A percentile compares a stretch with the other conserved stretches of the same genome.
Conservation (phyloP, 257 asterid species). For the Jasminum sambac region DNA sequence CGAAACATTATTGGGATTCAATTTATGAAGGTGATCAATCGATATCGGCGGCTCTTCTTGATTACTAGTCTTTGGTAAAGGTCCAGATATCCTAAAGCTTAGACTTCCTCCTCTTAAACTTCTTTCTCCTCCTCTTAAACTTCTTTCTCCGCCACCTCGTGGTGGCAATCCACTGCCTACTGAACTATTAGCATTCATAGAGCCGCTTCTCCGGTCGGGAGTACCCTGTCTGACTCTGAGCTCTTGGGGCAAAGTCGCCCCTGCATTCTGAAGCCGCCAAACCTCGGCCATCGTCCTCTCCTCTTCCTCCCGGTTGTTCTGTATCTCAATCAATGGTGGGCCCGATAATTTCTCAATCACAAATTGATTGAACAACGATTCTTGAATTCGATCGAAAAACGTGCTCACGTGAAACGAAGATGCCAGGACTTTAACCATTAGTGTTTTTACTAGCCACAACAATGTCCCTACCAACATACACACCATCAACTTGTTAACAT, state of each 20-base stretch:
- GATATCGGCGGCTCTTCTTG: constrained; percentile 58
- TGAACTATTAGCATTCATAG: constrained; percentile 4
- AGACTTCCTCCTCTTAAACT: constrained; percentile 15
- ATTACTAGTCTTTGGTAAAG: constrained; percentile 28
- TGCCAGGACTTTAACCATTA: constrained; percentile 88
- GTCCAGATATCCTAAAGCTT: constrained; percentile 55
- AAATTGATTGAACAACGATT: constrained; percentile 74
- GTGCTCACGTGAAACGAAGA: constrained; percentile 97
- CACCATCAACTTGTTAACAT: constrained; percentile 65
- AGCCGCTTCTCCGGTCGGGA: constrained; percentile 37
- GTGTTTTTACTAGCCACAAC: constrained; percentile 82
- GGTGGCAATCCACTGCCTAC: constrained; percentile 58
- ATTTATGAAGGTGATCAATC: constrained; percentile 62
- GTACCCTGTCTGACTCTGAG: constrained; percentile 36
- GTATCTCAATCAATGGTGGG: constrained; percentile 61
- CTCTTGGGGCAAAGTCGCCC: constrained; percentile 75
- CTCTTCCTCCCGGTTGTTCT: constrained; percentile 59
- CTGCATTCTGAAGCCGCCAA: constrained; percentile 67
- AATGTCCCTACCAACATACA: constrained; percentile 72
- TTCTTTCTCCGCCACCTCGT: constrained; percentile 31
- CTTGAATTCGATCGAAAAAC: constrained; percentile 89
- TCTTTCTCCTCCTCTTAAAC: constrained; percentile 12
- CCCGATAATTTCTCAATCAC: constrained; percentile 84
- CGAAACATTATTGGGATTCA: constrained; percentile 74
- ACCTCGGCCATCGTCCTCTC: constrained; percentile 68